Base-by-base conservation (phyloP, 2,329 filamentous ascomycete genomes). In the Sclerotinia glacialis region DNA sequence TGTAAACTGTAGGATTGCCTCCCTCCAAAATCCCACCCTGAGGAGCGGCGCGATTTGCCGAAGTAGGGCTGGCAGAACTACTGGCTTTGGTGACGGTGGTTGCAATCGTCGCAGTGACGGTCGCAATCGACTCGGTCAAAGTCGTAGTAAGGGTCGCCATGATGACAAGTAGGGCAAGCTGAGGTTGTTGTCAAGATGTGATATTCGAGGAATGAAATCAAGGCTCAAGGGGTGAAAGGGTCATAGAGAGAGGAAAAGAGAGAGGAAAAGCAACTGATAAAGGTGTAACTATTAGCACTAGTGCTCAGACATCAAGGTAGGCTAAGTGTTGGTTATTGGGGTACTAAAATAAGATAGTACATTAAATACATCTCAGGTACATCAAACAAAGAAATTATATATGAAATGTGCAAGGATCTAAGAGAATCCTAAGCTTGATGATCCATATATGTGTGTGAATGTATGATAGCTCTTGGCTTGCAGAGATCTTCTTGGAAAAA, bases 1-100 rank as follows among this genome's bases (percentile, higher is more conserved):
- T 83, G 77, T 88, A 89, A 18, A 81, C 72, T 16, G 84, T 80
- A 0, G 88, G 88, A 71, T 89, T 87, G 42, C 81, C 78, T 42
- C 85, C 85, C 72, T 89, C 87, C 34, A 91, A 78, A 65, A 90
- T 83, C 67, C 88, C 88, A 62, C 83, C 87, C 76, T 90, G 88
- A 74, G 78, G 72, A 23, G 69, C 60, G 21, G 67, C 73, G 34
- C 71, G 72, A 47, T 67, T 44, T 44, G 67, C 53, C 6, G 70
- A 54, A 26, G 68, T 47, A 14, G 71, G 46, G 21, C 69, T 69
- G 23, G 71, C 58, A 46, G 71, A 61, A 14, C 69, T 65, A 60
- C 69, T 66, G n/a, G 67, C 68, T 34, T 18, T 58, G 14, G 37
- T 55, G 26, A 67, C 37, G 26, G 60, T 16, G 11, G 49, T 47